Percentiles rank a stretch among this genome's conserved stretches.
Evolutionary conservation across 768 basidiomycete genomes (phyloP).

Genomic region (Stropharia rugosoannulata): DNA sequence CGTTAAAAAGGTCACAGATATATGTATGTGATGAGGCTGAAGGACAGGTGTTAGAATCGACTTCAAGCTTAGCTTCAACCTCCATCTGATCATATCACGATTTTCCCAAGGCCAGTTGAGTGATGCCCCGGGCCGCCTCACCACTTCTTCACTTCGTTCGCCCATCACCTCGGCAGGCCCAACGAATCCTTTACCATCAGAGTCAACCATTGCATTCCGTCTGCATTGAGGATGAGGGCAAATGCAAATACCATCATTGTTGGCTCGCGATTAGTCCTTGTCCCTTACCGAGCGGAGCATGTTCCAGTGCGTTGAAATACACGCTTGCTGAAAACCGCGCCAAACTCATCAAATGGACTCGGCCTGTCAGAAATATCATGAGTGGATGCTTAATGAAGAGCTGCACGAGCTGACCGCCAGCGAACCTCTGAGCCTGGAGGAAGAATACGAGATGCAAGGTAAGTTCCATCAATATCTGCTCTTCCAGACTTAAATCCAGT

Average conservation of each 20-base stretch:
- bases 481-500: not conserved
- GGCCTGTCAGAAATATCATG: slow-evolving; percentile 67
- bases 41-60: too few species aligned
- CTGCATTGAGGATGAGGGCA: slow-evolving; percentile 48
- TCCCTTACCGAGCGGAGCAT: slow-evolving; percentile 73
- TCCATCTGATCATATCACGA: too few species aligned
- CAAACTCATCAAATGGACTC: not conserved
- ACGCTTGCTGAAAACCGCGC: not conserved
- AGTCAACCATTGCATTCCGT: too few species aligned
- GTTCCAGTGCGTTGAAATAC: slow-evolving; percentile 34
- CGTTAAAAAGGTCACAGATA: not conserved
- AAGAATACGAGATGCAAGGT: slow-evolving; percentile 93
- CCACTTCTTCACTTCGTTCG: too few species aligned
- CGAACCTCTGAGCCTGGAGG: slow-evolving; percentile 74
- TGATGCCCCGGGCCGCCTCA: too few species aligned
- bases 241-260: slow-evolving; percentile 68
- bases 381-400: slow-evolving; percentile 82
- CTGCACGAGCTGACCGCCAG: slow-evolving; percentile 80
- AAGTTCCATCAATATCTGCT: slow-evolving; percentile 5
- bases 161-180: too few species aligned
- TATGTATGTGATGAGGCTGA: too few species aligned
- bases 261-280: slow-evolving; percentile 68
- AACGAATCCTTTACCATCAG: too few species aligned
- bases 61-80: not conserved
- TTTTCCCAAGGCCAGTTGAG: not conserved